Percentiles rank a stretch among this genome's conserved stretches.
Conservation (phyloP, 768 basidiomycete genomes). For the Agrocybe pediades region DNA sequence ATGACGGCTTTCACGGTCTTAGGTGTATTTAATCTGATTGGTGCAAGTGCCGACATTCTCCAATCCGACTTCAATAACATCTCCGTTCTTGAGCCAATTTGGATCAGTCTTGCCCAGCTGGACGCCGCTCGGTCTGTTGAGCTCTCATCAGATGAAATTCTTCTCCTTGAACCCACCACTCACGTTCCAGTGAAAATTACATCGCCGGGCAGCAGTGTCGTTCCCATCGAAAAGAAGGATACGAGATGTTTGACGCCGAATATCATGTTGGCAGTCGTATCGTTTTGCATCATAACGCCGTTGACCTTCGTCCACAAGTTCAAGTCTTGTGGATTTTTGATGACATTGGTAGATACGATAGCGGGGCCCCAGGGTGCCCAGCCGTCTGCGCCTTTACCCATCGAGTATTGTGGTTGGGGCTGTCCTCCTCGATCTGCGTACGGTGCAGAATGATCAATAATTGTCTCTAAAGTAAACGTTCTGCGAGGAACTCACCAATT, state of each 20-base stretch:
- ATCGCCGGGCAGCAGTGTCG: slow-evolving; percentile 41
- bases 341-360: slow-evolving; percentile 37
- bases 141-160: neutral
- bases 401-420: slow-evolving; percentile 43
- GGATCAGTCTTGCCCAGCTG: slow-evolving; percentile 35
- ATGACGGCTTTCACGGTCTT: neutral
- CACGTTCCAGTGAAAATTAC: slow-evolving; percentile 46
- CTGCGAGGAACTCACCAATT: slow-evolving; percentile 19
- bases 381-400: slow-evolving; percentile 45
- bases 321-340: slow-evolving; percentile 39
- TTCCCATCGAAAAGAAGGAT: slow-evolving; percentile 47
- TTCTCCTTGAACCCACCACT: slow-evolving; percentile 11
- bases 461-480: neutral
- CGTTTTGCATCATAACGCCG: slow-evolving; percentile 38
- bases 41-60: slow-evolving; percentile 42
- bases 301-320: slow-evolving; percentile 44
- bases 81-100: slow-evolving; percentile 35
- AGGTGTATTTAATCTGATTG: slow-evolving; percentile 32
- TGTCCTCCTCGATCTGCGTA: slow-evolving; percentile 34
- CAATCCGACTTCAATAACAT: slow-evolving; percentile 39
- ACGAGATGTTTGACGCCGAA: slow-evolving; percentile 41
- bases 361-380: slow-evolving; percentile 45
- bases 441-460: neutral
- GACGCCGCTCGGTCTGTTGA: slow-evolving; percentile 33
- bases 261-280: slow-evolving; percentile 43